A percentile compares a stretch with the other conserved stretches of the same genome.
phyloP scores from a whole-genome alignment of 2,329 filamentous ascomycete species.

The Alternaria gaisen region DNA sequence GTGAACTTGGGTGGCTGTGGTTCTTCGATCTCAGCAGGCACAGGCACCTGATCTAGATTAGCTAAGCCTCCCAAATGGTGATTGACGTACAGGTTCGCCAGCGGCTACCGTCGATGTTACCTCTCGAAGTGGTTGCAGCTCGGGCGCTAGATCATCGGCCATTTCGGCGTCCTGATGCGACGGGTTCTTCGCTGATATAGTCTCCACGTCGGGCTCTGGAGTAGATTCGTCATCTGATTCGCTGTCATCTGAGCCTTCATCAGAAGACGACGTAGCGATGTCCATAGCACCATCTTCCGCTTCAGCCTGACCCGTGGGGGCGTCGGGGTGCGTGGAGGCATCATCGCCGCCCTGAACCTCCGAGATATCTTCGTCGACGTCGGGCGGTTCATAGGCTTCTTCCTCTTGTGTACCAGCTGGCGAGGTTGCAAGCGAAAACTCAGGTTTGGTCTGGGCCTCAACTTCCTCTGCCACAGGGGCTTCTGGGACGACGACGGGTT shows the following conservation, averaged over 20 bases:
- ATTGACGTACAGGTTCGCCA: conserved; percentile 34
- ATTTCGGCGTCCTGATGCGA: conserved; percentile 24
- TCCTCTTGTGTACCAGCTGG: conserved; percentile 38
- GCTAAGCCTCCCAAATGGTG: conserved; percentile 10
- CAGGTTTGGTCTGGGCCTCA: conserved; percentile 5
- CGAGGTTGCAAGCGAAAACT: conserved; percentile 20
- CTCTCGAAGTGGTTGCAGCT: conserved; percentile 48
- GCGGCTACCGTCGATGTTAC: conserved; percentile 18
- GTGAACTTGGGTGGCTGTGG: conserved; percentile 51
- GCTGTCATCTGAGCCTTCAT: conserved; percentile 34
- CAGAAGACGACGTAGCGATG: conserved; percentile 44
- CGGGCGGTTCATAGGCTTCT: conserved; percentile 45
- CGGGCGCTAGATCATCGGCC: conserved; percentile 53
- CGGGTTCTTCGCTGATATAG: conserved; percentile 21
- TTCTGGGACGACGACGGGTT: conserved; percentile 18
- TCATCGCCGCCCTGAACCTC: conserved; percentile 12
- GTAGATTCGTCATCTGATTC: conserved; percentile 32
- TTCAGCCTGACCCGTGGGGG: conserved; percentile 20
- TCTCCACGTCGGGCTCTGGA: conserved; percentile 22
- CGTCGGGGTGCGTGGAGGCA: background rate
- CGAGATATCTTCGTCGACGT: conserved; percentile 31
- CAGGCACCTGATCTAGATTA: conserved; percentile 29
- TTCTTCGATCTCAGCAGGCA: conserved; percentile 22
- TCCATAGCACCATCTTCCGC: conserved; percentile 48
- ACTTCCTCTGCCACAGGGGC: conserved; percentile 12